A percentile compares a stretch with the other conserved stretches of the same genome.
Conservation (phyloP, 257 asterid genomes). For the Solanum verrucosum region DNA sequence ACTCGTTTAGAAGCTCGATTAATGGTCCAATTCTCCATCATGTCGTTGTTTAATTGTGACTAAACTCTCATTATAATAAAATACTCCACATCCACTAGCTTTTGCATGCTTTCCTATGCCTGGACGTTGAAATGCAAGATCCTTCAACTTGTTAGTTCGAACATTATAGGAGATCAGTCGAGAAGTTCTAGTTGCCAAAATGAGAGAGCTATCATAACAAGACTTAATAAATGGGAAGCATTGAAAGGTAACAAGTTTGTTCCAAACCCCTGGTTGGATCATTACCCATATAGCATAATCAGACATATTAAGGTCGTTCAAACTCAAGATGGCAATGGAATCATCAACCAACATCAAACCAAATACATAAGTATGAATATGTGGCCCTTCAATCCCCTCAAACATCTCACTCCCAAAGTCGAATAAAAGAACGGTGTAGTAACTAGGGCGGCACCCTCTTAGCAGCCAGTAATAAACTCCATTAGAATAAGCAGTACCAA, state of each 20-base stretch:
- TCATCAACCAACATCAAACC: no score
- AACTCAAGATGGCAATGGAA: no score
- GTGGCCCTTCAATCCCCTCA: background rate
- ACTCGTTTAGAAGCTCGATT: background rate
- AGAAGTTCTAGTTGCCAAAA: background rate
- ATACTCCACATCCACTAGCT: background rate
- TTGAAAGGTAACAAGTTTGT: background rate
- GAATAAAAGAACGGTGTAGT: no score
- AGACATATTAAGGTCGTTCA: no score
- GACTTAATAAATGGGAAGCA: background rate
- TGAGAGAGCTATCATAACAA: background rate
- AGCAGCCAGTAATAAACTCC: background rate
- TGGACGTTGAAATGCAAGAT: background rate
- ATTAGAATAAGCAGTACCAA: background rate
- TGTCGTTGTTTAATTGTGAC: no score
- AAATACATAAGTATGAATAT: no score
- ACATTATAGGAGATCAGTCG: background rate
- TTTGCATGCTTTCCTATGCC: background rate
- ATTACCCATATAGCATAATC: no score
- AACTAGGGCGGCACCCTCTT: no score
- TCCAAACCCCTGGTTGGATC: background rate
- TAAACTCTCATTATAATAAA: no score
- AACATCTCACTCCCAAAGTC: background rate
- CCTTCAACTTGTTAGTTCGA: background rate
- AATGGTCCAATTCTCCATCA: background rate